These are phyloP conservation scores for Fusarium zealandicum DNA, from an alignment of 2,329 filamentous ascomycete species.

Conservation along the genomic window DNA sequence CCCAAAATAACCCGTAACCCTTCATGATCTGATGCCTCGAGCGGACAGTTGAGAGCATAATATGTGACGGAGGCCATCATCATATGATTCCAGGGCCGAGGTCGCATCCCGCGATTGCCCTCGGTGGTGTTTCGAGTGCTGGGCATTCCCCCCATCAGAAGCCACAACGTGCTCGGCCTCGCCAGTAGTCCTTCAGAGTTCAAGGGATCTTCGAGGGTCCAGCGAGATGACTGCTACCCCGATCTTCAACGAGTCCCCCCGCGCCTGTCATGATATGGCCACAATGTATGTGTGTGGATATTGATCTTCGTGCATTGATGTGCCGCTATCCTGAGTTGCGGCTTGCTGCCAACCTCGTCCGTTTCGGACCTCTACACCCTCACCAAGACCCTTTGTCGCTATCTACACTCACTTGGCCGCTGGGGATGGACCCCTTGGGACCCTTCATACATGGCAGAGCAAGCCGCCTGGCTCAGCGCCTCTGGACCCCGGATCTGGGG, in stretches of 20 bases:
- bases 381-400: neutral
- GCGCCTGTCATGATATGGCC: constrained; percentile 22
- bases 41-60: constrained; percentile 14
- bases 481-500: constrained; percentile 11
- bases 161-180: neutral
- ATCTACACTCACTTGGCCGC: neutral
- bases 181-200: neutral
- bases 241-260: constrained; percentile 20
- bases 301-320: constrained; percentile 22
- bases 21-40: constrained; percentile 27
- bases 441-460: constrained; percentile 27
- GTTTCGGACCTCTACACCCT: no score
- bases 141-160: neutral
- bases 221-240: constrained; percentile 27
- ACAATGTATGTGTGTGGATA: constrained; percentile 15
- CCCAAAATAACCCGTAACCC: constrained; percentile 3
- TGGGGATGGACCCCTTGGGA: no score
- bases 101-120: constrained; percentile 1
- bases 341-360: constrained; percentile 15
- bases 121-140: constrained; percentile 24
- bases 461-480: neutral
- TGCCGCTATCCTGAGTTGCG: neutral
- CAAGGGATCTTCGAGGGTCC: constrained; percentile 21
- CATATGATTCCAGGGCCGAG: constrained; percentile 13
- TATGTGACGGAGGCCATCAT: constrained; percentile 11